Evolutionary conservation across 805 yeast genomes (phyloP).

Genomic region (Clavispora vitiphila): DNA sequence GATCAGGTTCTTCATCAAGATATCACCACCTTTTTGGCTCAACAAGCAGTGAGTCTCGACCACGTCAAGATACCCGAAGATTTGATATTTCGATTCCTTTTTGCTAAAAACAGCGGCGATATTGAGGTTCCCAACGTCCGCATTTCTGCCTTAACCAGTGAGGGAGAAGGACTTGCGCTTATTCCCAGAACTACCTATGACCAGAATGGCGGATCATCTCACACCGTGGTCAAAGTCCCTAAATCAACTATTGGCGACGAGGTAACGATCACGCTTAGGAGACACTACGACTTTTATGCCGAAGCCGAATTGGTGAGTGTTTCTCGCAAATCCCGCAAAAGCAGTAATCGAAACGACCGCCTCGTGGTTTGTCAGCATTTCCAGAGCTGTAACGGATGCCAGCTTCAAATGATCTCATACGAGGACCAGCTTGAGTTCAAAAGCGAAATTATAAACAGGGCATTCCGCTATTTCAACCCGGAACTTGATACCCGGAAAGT

Average conservation of each 20-base stretch:
- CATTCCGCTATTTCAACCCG: slow-evolving; percentile 33
- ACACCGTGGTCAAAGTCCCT: slow-evolving; percentile 30
- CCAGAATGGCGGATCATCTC: slow-evolving; percentile 5
- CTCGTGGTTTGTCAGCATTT: slow-evolving; percentile 32
- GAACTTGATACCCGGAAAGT: slow-evolving; percentile 4
- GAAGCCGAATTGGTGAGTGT: slow-evolving; percentile 26
- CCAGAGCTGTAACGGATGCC: slow-evolving; percentile 37
- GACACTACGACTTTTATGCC: slow-evolving; percentile 27
- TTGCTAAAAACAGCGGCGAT: slow-evolving; percentile 12
- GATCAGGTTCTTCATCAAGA: slow-evolving; percentile 23
- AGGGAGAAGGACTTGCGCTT: slow-evolving; percentile 36
- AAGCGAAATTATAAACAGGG: slow-evolving; percentile 24
- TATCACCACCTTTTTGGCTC: slow-evolving; percentile 17
- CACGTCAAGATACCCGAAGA: slow-evolving; percentile 18
- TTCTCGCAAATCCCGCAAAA: slow-evolving; percentile 4
- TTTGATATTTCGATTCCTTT: slow-evolving; percentile 22
- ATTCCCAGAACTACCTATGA: slow-evolving; percentile 18
- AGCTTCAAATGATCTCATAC: slow-evolving; percentile 37
- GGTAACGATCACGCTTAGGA: slow-evolving; percentile 23
- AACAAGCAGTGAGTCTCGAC: slow-evolving; percentile 7
- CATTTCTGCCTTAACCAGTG: slow-evolving; percentile 24
- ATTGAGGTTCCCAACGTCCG: slow-evolving; percentile 13
- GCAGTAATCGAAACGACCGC: slow-evolving; percentile 19
- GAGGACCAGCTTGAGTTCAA: slow-evolving; percentile 35
- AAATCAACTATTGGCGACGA: slow-evolving; percentile 36